Conservation (phyloP, 331 rosid species). For the Phaseolus coccineus region DNA sequence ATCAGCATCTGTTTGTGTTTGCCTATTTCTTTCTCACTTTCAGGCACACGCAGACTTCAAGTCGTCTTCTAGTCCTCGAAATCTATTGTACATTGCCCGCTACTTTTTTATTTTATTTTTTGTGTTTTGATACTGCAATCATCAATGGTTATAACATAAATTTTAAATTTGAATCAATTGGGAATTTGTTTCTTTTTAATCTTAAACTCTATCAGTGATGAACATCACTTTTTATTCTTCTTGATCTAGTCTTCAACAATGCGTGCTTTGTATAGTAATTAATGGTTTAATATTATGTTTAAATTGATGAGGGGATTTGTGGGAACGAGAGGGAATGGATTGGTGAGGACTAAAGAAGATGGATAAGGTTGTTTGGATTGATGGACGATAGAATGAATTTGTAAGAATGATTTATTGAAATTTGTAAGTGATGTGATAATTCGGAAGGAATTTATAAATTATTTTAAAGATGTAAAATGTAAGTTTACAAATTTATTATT, state of each 20-base stretch:
- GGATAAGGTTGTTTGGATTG: too few species aligned
- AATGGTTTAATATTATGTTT: not conserved
- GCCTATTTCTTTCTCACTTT: slow-evolving; percentile 4
- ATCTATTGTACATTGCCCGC: slow-evolving; percentile 45
- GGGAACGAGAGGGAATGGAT: too few species aligned
- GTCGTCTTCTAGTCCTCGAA: not conserved
- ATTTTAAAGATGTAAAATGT: too few species aligned
- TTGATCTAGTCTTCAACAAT: not conserved
- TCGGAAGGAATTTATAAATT: too few species aligned
- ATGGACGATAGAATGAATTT: too few species aligned
- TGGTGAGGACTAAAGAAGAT: too few species aligned
- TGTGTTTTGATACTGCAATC: not conserved
- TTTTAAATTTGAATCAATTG: not conserved
- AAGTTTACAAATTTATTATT: too few species aligned
- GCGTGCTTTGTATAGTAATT: not conserved
- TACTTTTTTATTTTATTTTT: not conserved
- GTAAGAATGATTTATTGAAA: too few species aligned
- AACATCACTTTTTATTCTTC: too few species aligned
- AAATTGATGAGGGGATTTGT: too few species aligned
- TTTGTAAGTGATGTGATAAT: too few species aligned
- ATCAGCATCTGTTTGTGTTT: not conserved
- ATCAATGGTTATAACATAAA: not conserved
- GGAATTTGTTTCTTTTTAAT: not conserved
- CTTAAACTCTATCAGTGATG: not conserved
- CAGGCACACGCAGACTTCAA: slow-evolving; percentile 35